Evolutionary conservation across 1,139 yeast species (phyloP), one percentile per base, ranked within the genome.

Genomic region (Candida sojae): DNA sequence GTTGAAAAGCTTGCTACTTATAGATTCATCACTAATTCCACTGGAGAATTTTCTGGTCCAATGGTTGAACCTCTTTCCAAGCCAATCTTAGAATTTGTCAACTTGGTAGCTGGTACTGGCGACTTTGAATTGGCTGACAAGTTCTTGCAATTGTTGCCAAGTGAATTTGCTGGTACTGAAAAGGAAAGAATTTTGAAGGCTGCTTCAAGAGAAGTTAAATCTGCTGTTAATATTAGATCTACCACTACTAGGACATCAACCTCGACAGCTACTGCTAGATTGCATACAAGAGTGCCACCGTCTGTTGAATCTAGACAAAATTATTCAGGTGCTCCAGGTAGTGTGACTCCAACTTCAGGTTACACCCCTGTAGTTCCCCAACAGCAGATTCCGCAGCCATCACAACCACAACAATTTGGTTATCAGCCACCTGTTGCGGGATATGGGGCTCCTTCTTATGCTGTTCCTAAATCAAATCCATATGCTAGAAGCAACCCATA

Each of bases 1-100:
- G 88, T 90, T 49, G 96, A 88, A 63, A 92, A 92, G 67, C 79
- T 91, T 52, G 82, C 91, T 32, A 84, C 88, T 25, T 88, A 86
- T 66, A 81, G 89, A 57, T 78, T 84, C 42, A 75, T 82, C 49
- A 63, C 82, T 17, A 68, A 73, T 35, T 56, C 67, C 23, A 59
- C 66, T 11, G 75, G 77, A 2, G 68, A 69, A 31, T 68, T 79
- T 42, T 58, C 74, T 7, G 83, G 82, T 13, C 74, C 76, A 36
- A 66, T 76, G 8, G 71, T 81, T 44, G 83, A 77, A 44, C 77
- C 77, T 9, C 71, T 84, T 48, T 80, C 84, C 55, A 77, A 77
- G 48, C 82, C 80, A 1, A 77, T 84, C 54, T 75, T 85, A 48
- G 98, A 93, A 65, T 93, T 87, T 64, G 85, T 96, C 47, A 86